phyloP scores from a whole-genome alignment of 495 filamentous ascomycete species.

The Hypoxylon cercidicola region DNA sequence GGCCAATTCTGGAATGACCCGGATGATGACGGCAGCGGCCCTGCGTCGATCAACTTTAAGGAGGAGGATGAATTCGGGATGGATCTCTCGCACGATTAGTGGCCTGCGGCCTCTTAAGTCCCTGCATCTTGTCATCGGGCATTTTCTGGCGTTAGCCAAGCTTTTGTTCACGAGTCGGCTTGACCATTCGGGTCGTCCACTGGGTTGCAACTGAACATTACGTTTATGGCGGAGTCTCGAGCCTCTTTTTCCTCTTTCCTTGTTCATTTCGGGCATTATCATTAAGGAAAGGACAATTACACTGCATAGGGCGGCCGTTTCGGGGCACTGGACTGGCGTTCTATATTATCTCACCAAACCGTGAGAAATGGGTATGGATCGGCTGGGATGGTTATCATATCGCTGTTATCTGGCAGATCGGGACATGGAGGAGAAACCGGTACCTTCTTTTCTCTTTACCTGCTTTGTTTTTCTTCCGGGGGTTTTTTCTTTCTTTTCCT shows the following conservation, averaged over 20 bases:
- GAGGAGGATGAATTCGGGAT: slow-evolving; percentile 91
- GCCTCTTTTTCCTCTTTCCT: slow-evolving; percentile 21
- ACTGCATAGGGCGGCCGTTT: slow-evolving; percentile 42
- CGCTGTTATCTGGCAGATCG: slow-evolving; percentile 20
- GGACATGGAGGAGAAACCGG: slow-evolving; percentile 16
- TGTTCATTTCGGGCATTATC: slow-evolving; percentile 41
- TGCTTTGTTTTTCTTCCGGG: slow-evolving; percentile 26
- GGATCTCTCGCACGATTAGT: slow-evolving; percentile 61
- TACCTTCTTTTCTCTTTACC: slow-evolving; percentile 18
- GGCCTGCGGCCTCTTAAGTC: slow-evolving; percentile 10
- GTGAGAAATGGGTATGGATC: slow-evolving; percentile 22
- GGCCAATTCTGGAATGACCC: slow-evolving; percentile 78
- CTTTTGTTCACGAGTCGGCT: no score
- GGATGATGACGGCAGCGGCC: slow-evolving; percentile 68
- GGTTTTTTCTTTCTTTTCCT: slow-evolving; percentile 28
- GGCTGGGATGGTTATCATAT: slow-evolving; percentile 14
- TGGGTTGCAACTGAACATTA: slow-evolving; percentile 16
- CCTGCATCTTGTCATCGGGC: slow-evolving; percentile 17
- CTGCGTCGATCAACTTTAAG: slow-evolving; percentile 74
- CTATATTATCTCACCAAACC: slow-evolving; percentile 25
- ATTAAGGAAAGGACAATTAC: slow-evolving; percentile 16
- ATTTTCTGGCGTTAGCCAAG: slow-evolving; percentile 32
- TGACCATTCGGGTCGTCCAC: slow-evolving; percentile 41
- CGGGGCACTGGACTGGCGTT: slow-evolving; percentile 37
- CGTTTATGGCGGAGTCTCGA: slow-evolving; percentile 27